Base-by-base conservation (phyloP, 164 flowering plant genomes). In the Houttuynia cordata region DNA sequence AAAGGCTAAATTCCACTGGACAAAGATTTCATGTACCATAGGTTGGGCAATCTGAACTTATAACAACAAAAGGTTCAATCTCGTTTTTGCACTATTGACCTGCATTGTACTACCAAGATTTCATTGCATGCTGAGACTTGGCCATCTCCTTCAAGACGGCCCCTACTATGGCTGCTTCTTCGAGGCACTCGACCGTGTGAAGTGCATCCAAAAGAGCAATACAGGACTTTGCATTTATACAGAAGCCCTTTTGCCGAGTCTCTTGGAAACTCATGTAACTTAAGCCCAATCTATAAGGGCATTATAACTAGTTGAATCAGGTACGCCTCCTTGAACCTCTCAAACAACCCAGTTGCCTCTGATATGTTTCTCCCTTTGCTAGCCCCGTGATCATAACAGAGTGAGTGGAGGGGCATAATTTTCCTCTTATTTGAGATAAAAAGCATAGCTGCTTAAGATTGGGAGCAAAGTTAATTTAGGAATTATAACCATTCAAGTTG, bases 331-430 rank as follows among this genome's bases (percentile, higher is more conserved):
- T 74, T 85, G 71, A 89, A 85, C 72, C 80, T 80, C 64, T 85
- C 79, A 67, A 88, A 91, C 5, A 91, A 78, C 37, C 56, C 71
- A 62, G 65, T 61, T 12, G 98, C 95, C 66, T 83, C 92, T 1
- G 53, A 65, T 56, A 86, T 63, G 62, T 91, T 88, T 14, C 97
- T 96, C 47, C 96, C 74, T 76, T 83, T 39, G 94, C 88, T 61
- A 88, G 92, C 54, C 97, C 97, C 0, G 88, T 74, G 39, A 91
- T 86, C 96, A 91, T 86, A n/a, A n/a, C n/a, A n/a, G n/a, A n/a
- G n/a, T n/a, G n/a, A n/a, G n/a, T n/a, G n/a, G n/a, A n/a, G n/a
- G n/a, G n/a, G n/a, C n/a, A n/a, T n/a, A n/a, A n/a, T n/a, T n/a
- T n/a, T n/a, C n/a, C n/a, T n/a, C n/a, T n/a, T n/a, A n/a, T n/a